These are phyloP conservation scores for Calonectria crousiana DNA, from an alignment of 2,329 filamentous ascomycete species.

Conservation along the genomic window DNA sequence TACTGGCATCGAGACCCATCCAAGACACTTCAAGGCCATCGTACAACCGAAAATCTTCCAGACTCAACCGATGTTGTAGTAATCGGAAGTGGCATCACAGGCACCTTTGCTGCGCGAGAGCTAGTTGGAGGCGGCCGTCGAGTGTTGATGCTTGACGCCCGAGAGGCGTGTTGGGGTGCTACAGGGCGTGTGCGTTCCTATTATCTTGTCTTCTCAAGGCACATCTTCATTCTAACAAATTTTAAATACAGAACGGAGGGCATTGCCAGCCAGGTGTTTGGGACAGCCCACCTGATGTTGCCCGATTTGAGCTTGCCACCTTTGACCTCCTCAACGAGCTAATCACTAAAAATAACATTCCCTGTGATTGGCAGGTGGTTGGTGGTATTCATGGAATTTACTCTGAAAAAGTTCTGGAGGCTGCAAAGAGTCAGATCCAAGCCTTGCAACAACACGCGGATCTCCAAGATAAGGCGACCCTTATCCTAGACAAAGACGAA, in stretches of 20 bases:
- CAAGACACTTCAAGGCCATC: conserved; percentile 71
- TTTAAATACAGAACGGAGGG: conserved; percentile 69
- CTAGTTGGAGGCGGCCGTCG: conserved; percentile 64
- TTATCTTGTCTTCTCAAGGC: not conserved
- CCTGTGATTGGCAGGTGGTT: conserved; percentile 77
- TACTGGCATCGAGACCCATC: conserved; percentile 83
- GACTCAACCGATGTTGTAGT: conserved; percentile 75
- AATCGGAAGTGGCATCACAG: conserved; percentile 81
- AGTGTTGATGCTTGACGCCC: conserved; percentile 81
- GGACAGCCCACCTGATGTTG: conserved; percentile 68
- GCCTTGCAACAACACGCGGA: conserved; percentile 64
- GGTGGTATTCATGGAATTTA: conserved; percentile 75
- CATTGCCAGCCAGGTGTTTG: conserved; percentile 83
- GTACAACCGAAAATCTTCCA: conserved; percentile 72
- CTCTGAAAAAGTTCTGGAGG: conserved; percentile 65
- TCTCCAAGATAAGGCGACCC: conserved; percentile 61
- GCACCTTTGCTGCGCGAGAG: conserved; percentile 76
- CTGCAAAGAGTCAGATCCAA: conserved; percentile 62
- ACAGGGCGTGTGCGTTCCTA: conserved; percentile 73
- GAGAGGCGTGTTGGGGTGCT: conserved; percentile 86
- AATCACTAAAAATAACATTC: conserved; percentile 67
- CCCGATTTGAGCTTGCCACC: conserved; percentile 79
- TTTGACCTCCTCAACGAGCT: conserved; percentile 71
- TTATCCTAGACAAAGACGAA: conserved; percentile 53
- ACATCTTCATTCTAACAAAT: conserved; percentile 32